These are phyloP conservation scores for Arctostaphylos glauca DNA, from an alignment of 148 eudicot species.

Conservation along the genomic window DNA sequence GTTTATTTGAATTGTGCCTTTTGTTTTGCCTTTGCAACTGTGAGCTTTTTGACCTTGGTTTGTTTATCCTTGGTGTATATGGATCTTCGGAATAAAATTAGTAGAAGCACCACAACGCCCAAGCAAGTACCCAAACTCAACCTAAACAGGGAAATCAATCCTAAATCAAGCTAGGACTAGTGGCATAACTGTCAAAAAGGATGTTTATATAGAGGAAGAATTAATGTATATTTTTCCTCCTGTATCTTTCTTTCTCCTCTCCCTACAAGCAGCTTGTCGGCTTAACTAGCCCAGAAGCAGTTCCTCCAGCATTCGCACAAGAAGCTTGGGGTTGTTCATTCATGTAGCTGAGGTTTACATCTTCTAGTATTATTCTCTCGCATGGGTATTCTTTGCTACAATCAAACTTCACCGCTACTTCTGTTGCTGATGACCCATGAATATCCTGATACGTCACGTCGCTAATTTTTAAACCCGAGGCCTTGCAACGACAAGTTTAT, in stretches of 20 bases:
- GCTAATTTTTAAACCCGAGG: constrained; percentile 43
- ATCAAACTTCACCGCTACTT: constrained; percentile 35
- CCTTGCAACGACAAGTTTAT: constrained; percentile 23
- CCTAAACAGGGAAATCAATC: not conserved
- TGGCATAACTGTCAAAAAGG: too few species aligned
- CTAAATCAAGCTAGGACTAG: not conserved
- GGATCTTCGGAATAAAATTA: too few species aligned
- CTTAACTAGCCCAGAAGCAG: constrained; percentile 22
- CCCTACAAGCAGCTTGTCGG: constrained; percentile 30
- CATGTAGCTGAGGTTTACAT: constrained; percentile 32
- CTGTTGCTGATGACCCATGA: constrained; percentile 42
- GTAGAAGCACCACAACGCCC: too few species aligned
- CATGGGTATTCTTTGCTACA: constrained; percentile 48
- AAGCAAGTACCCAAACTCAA: not conserved
- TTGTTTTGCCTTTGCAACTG: too few species aligned
- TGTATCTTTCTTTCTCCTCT: not conserved
- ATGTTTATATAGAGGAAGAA: too few species aligned
- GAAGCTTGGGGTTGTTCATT: constrained; percentile 22
- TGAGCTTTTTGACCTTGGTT: too few species aligned
- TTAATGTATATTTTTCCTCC: not conserved
- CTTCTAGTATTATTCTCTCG: constrained; percentile 35
- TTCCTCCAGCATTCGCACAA: constrained; percentile 35
- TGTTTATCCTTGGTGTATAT: too few species aligned
- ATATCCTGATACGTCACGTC: constrained; percentile 35
- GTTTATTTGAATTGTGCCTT: too few species aligned